Percentiles rank a stretch among this genome's conserved stretches.
phyloP scores from a whole-genome alignment of 179 eudicot species.

The Pouteria campechiana region DNA sequence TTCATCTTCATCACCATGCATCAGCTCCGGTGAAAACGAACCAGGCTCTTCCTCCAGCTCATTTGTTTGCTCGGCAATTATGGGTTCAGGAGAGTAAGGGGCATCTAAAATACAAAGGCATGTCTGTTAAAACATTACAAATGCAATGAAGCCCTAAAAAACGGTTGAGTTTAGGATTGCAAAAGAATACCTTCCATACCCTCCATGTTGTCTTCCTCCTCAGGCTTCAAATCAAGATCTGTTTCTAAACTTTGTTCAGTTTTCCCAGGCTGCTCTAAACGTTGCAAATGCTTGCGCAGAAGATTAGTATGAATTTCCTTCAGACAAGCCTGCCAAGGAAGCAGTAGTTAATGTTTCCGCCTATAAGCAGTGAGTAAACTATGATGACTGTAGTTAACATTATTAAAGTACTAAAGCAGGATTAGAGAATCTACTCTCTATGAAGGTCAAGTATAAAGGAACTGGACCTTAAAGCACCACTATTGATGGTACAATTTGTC shows the following conservation, averaged over 20 bases:
- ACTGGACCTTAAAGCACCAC: too few relatives aligned
- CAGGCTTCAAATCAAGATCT: constrained; percentile 22
- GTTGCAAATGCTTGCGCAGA: constrained; percentile 66
- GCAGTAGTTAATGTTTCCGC: neutral
- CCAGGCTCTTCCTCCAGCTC: constrained; percentile 48
- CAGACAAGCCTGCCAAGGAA: constrained; percentile 69
- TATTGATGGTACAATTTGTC: too few relatives aligned
- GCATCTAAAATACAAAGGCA: constrained; percentile 21
- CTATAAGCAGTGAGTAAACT: constrained; percentile 1
- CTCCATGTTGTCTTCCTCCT: constrained; percentile 48
- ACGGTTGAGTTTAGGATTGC: neutral
- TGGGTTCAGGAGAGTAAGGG: constrained; percentile 54
- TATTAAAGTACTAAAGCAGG: too few relatives aligned
- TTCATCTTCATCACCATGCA: constrained; percentile 76
- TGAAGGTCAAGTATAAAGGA: too few relatives aligned
- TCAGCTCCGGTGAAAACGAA: constrained; percentile 83
- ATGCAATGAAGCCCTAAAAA: too few relatives aligned
- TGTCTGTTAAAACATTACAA: constrained; percentile 11
- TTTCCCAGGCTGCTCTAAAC: constrained; percentile 49
- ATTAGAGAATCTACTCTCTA: too few relatives aligned
- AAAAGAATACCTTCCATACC: constrained; percentile 14
- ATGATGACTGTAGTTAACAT: too few relatives aligned
- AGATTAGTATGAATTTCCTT: constrained; percentile 81
- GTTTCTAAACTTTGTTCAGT: constrained; percentile 22
- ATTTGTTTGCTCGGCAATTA: constrained; percentile 26